Conservation (phyloP, 2,329 filamentous ascomycete species). For the Cercospora nicotianae region DNA sequence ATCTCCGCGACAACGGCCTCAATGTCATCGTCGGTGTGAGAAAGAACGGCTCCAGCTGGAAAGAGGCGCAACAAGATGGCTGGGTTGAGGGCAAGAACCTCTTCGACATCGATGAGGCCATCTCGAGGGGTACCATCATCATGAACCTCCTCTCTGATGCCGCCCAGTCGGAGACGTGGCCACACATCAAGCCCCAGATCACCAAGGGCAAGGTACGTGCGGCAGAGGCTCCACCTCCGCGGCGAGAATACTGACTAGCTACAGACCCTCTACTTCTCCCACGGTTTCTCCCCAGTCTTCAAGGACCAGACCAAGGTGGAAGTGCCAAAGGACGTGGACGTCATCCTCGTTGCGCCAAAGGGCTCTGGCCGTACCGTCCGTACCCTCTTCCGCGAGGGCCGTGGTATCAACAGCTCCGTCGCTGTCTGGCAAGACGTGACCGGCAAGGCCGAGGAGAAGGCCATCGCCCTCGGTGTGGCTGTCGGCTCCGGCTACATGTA, state of each 20-base stretch:
- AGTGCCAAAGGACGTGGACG: slow-evolving; percentile 90
- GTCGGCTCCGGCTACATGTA: slow-evolving; percentile 98
- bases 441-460: slow-evolving; percentile 97
- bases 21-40: slow-evolving; percentile 99
- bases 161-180: slow-evolving; percentile 98
- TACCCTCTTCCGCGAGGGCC: slow-evolving; percentile 97
- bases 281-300: slow-evolving; percentile 99
- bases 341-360: slow-evolving; percentile 99
- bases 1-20: slow-evolving; percentile 98
- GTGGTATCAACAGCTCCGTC: slow-evolving; percentile 99
- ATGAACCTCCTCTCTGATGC: slow-evolving; percentile 99
- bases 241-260: slow-evolving; percentile 29
- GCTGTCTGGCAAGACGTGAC: slow-evolving; percentile 98
- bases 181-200: slow-evolving; percentile 94
- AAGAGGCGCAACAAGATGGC: slow-evolving; percentile 94
- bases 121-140: slow-evolving; percentile 87
- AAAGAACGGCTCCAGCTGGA: slow-evolving; percentile 98
- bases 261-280: slow-evolving; percentile 99
- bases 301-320: slow-evolving; percentile 99
- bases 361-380: slow-evolving; percentile 98
- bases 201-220: slow-evolving; percentile 88
- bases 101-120: slow-evolving; percentile 97
- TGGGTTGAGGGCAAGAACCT: slow-evolving; percentile 99
- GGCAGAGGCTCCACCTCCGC: neutral
- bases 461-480: slow-evolving; percentile 91